phyloP scores from a whole-genome alignment of 2,329 filamentous ascomycete species.

The Ophiostoma sp. region DNA sequence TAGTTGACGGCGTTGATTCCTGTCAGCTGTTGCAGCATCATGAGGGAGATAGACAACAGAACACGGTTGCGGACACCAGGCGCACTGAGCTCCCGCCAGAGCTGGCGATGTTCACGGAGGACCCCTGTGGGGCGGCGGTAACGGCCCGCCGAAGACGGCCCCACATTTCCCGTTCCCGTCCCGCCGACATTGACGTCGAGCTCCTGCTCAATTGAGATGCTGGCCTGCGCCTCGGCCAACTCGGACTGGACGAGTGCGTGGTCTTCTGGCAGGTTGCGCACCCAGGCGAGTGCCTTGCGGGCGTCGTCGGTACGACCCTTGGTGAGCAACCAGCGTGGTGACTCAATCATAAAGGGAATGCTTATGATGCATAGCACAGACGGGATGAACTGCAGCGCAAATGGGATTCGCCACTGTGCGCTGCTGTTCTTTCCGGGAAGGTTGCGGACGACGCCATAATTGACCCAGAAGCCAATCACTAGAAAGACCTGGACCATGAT shows the following conservation, averaged over 20 bases:
- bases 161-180: background rate
- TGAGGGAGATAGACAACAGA: slow-evolving; percentile 11
- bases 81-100: slow-evolving; percentile 35
- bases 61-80: slow-evolving; percentile 20
- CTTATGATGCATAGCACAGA: slow-evolving; percentile 46
- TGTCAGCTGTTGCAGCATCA: slow-evolving; percentile 66
- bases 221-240: slow-evolving; percentile 46
- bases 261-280: slow-evolving; percentile 39
- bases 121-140: background rate
- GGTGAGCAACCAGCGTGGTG: slow-evolving; percentile 46
- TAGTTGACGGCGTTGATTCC: slow-evolving; percentile 69
- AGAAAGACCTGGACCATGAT: slow-evolving; percentile 56
- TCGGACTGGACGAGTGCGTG: slow-evolving; percentile 45
- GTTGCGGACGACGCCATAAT: slow-evolving; percentile 44
- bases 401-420: slow-evolving; percentile 49
- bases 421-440: slow-evolving; percentile 35
- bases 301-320: slow-evolving; percentile 44
- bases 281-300: slow-evolving; percentile 41
- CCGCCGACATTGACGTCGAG: slow-evolving; percentile 17
- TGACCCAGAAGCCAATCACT: slow-evolving; percentile 54
- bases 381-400: slow-evolving; percentile 50
- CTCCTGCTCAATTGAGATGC: slow-evolving; percentile 3
- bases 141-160: background rate
- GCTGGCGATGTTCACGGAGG: slow-evolving; percentile 9
- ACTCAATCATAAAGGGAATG: slow-evolving; percentile 46